Evolutionary conservation across 148 eudicot species (phyloP).

Genomic region (Cornus suecica): DNA sequence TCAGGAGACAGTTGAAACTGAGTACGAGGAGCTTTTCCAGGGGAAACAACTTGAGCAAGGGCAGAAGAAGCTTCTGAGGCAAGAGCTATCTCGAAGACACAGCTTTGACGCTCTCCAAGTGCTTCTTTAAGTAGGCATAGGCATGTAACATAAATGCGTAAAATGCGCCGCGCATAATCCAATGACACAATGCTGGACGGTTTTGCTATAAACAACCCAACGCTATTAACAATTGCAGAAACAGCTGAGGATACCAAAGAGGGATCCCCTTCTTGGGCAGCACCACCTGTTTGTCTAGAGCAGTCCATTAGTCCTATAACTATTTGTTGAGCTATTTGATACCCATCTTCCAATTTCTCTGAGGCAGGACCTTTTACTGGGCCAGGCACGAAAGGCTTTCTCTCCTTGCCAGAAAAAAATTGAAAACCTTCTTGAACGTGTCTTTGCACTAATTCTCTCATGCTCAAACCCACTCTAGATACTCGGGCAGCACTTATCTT

Average conservation of each 20-base stretch:
- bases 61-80: conserved; percentile 86
- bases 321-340: conserved; percentile 75
- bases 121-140: conserved; percentile 86
- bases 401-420: conserved; percentile 70
- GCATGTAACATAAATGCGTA: conserved; percentile 80
- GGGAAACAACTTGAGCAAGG: conserved; percentile 63
- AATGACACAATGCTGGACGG: conserved; percentile 59
- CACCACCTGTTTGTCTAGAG: conserved; percentile 97
- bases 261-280: conserved; percentile 99
- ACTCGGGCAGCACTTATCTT: conserved; percentile 70
- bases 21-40: conserved; percentile 65
- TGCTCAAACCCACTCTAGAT: conserved; percentile 79
- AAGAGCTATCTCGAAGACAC: conserved; percentile 96
- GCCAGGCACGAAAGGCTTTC: conserved; percentile 62
- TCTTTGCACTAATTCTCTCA: conserved; percentile 78
- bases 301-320: conserved; percentile 77
- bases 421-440: conserved; percentile 68
- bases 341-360: conserved; percentile 77
- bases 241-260: conserved; percentile 91
- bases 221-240: conserved; percentile 78
- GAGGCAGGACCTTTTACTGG: conserved; percentile 54
- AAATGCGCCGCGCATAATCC: conserved; percentile 66
- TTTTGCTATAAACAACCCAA: conserved; percentile 69
- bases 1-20: conserved; percentile 79
- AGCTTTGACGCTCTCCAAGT: conserved; percentile 93